Conservation (phyloP, 441 rosid genomes). For the Biscutella auriculata region DNA sequence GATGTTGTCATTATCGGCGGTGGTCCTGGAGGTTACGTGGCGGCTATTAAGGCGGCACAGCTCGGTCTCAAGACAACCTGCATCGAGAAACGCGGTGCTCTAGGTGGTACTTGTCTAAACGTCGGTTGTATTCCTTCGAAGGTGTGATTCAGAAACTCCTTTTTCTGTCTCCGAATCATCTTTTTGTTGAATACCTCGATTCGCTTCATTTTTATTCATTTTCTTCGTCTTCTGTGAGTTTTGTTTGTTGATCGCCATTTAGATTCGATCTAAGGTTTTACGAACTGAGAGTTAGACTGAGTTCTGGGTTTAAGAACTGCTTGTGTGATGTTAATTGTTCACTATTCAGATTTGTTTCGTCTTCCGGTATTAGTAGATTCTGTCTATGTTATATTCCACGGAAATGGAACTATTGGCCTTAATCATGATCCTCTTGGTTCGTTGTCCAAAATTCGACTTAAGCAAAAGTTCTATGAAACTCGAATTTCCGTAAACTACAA, state of each 20-base stretch:
- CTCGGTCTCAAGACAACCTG: constrained; percentile 92
- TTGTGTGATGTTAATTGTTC: not conserved
- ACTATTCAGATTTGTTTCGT: not conserved
- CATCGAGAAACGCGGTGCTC: constrained; percentile 88
- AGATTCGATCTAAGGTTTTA: constrained; percentile 10
- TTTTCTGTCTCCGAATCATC: not conserved
- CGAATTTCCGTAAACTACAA: not conserved
- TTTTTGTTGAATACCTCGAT: not conserved
- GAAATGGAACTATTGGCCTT: constrained; percentile 1
- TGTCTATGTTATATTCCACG: not conserved
- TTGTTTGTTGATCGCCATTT: not conserved
- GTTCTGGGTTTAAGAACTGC: constrained; percentile 2
- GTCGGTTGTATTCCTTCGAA: constrained; percentile 98
- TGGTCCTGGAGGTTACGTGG: constrained; percentile 97
- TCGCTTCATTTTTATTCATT: not conserved
- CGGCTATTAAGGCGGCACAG: constrained; percentile 97
- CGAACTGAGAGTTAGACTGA: constrained; percentile 2
- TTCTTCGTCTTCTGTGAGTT: not conserved
- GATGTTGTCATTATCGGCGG: constrained; percentile 94
- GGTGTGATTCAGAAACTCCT: constrained; percentile 30
- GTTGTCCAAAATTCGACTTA: not conserved
- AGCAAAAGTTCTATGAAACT: not conserved
- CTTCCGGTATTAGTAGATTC: not conserved
- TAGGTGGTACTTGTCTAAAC: constrained; percentile 97
- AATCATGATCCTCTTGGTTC: not conserved